Conservation (phyloP, 257 asterid genomes). For the Solanum bulbocastanum region DNA sequence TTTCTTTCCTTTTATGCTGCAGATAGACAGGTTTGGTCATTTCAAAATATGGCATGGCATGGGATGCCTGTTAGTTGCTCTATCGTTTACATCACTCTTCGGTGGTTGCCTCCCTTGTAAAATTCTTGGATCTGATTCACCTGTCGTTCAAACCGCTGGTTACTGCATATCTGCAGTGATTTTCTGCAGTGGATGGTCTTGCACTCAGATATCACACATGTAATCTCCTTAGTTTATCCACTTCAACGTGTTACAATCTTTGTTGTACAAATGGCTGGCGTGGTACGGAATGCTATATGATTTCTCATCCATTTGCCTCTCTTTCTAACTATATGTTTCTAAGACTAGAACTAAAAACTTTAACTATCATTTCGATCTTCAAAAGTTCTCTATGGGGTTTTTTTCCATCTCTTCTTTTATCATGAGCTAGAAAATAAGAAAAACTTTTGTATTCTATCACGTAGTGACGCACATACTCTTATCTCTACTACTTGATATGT, state of each 20-base stretch:
- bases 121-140: conserved; percentile 48
- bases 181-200: conserved; percentile 89
- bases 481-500: not conserved
- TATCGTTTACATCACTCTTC: conserved; percentile 83
- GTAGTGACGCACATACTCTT: not conserved
- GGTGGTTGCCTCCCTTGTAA: conserved; percentile 91
- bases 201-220: conserved; percentile 92
- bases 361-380: not conserved
- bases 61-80: conserved; percentile 65
- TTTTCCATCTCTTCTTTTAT: no score
- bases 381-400: not conserved
- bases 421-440: no score
- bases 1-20: not conserved
- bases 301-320: not conserved
- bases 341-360: not conserved
- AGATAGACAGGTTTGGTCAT: conserved; percentile 81
- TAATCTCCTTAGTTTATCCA: conserved; percentile 7
- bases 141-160: conserved; percentile 39
- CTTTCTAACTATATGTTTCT: not conserved
- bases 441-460: no score
- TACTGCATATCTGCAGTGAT: conserved; percentile 74
- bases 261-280: not conserved
- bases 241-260: not conserved
- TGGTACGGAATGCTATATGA: not conserved
- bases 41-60: conserved; percentile 79